phyloP scores from a whole-genome alignment of 1,284 basidiomycete genomes.

The Boletellus sp. region DNA sequence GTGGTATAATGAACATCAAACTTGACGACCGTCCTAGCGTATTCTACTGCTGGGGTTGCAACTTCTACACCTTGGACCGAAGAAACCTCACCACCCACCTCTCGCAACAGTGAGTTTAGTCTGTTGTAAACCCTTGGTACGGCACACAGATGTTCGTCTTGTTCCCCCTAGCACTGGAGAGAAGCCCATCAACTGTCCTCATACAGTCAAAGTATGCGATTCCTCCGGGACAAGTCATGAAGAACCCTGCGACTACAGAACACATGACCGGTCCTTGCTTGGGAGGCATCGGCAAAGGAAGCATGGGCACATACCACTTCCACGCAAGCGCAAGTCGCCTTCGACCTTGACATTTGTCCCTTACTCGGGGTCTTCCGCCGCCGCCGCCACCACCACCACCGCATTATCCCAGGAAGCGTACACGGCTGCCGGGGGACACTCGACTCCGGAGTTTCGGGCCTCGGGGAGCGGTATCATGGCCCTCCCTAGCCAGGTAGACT shows the following conservation, averaged over 20 bases:
- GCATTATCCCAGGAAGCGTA: no score
- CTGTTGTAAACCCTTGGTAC: neutral
- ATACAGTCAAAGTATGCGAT: neutral
- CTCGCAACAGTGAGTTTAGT: conserved; percentile 12
- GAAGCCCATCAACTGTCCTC: conserved; percentile 5
- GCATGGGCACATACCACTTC: conserved; percentile 14
- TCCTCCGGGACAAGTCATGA: neutral
- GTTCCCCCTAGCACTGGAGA: conserved; percentile 14
- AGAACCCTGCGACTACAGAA: conserved; percentile 10
- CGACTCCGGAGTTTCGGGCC: no score
- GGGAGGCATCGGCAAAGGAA: conserved; percentile 13
- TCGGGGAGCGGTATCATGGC: no score
- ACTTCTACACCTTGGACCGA: conserved; percentile 9
- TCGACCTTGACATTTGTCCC: no score
- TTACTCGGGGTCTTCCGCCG: no score
- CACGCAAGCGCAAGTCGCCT: neutral
- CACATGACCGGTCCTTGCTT: conserved; percentile 13
- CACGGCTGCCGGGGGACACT: no score
- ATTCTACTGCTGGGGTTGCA: conserved; percentile 5
- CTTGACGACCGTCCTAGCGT: conserved; percentile 3
- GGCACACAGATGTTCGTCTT: neutral
- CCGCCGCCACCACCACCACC: no score
- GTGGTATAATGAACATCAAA: neutral
- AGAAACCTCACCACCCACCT: conserved; percentile 7
- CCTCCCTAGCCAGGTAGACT: no score